These are phyloP conservation scores for carrot (Daucus carota) DNA, from an alignment of 129 eudicot species.

Conservation along the genomic window DH1_v3.0 NC_030383.2:14481501-14482000, in stretches of 20 bases:
- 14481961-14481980: background rate
- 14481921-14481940: constrained; percentile 32
- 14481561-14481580: background rate
- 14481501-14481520: background rate
- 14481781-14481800: constrained; percentile 28
- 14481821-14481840: constrained; percentile 51
- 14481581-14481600: background rate
- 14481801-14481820: constrained; percentile 36
- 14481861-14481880: constrained; percentile 48
- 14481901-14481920: constrained; percentile 20
- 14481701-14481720: background rate
- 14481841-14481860: constrained; percentile 51
- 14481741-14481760: background rate
- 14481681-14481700: background rate
- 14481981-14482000: background rate
- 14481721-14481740: background rate
- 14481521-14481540: background rate
- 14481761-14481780: constrained; percentile 23
- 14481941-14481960: background rate
- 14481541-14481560: background rate
- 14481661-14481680: background rate
- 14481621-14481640: background rate
- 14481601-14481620: background rate
- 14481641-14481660: background rate
- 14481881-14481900: constrained; percentile 35